Evolutionary conservation across 2,329 filamentous ascomycete species (phyloP).

Genomic region (Cladorrhinum sp.): DNA sequence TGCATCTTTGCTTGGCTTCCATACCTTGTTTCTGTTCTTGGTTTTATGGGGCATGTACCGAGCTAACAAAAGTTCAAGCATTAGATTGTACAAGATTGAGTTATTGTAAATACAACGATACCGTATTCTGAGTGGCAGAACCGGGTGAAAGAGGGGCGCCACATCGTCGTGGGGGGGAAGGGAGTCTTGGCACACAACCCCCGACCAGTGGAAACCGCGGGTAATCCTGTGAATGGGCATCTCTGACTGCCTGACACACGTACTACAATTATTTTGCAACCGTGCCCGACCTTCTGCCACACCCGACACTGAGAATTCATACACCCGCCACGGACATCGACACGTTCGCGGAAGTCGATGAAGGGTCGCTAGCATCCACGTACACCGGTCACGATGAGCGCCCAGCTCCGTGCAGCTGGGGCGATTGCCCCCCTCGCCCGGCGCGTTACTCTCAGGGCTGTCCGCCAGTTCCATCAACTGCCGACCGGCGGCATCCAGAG

Average conservation of each 20-base stretch:
- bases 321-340: too few relatives aligned
- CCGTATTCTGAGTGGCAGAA: background rate
- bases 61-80: too few relatives aligned
- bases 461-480: constrained; percentile 64
- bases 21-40: too few relatives aligned
- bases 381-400: constrained; percentile 54
- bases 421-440: constrained; percentile 61
- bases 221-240: background rate
- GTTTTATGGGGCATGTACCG: too few relatives aligned
- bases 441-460: constrained; percentile 53
- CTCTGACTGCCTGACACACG: background rate
- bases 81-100: background rate
- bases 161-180: background rate
- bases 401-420: constrained; percentile 72
- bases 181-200: background rate
- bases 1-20: too few relatives aligned
- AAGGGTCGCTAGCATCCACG: constrained; percentile 14
- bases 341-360: too few relatives aligned
- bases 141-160: background rate
- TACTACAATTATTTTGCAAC: background rate
- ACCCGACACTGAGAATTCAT: background rate
- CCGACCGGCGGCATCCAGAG: constrained; percentile 68
- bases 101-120: background rate
- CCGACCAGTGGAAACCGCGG: too few relatives aligned
- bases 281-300: background rate